Conservation (phyloP, 352 stramenopile species). For the Globisporangium cystogenes region DNA sequence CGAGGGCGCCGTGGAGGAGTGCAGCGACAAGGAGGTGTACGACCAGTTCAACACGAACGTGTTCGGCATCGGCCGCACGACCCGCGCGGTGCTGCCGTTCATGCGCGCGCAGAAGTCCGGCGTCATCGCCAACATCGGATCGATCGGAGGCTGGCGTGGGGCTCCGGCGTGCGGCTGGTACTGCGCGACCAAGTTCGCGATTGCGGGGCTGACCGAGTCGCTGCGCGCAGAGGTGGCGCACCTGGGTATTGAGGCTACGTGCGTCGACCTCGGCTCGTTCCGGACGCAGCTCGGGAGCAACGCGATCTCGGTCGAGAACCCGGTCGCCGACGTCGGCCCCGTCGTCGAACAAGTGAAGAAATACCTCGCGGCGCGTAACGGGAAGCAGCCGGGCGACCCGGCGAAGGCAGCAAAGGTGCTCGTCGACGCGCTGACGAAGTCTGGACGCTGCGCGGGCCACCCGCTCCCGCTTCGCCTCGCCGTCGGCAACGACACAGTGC, state of each 20-base stretch:
- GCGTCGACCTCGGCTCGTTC: constrained; percentile 32
- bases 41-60: constrained; percentile 45
- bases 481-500: constrained; percentile 20
- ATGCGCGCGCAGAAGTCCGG: constrained; percentile 29
- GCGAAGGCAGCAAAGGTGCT: constrained; percentile 22
- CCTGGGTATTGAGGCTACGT: constrained; percentile 33
- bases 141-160: constrained; percentile 20
- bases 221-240: constrained; percentile 26
- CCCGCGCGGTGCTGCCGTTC: constrained; percentile 29
- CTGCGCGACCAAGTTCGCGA: constrained; percentile 35
- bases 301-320: constrained; percentile 12
- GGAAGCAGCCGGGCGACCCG: constrained; percentile 30
- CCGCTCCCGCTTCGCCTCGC: constrained; percentile 19
- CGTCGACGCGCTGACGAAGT: constrained; percentile 33
- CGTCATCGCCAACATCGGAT: constrained; percentile 35
- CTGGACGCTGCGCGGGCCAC: constrained; percentile 26
- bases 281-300: constrained; percentile 27
- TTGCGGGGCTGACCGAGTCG: constrained; percentile 25
- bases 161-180: constrained; percentile 28
- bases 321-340: constrained; percentile 21
- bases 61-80: constrained; percentile 28
- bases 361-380: constrained; percentile 20
- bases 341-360: constrained; percentile 20
- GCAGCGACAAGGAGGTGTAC: constrained; percentile 25
- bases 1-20: not conserved